Percentiles rank a stretch among this genome's conserved stretches.
Evolutionary conservation across 2,329 filamentous ascomycete genomes (phyloP).

Genomic region (Fusarium luffae): DNA sequence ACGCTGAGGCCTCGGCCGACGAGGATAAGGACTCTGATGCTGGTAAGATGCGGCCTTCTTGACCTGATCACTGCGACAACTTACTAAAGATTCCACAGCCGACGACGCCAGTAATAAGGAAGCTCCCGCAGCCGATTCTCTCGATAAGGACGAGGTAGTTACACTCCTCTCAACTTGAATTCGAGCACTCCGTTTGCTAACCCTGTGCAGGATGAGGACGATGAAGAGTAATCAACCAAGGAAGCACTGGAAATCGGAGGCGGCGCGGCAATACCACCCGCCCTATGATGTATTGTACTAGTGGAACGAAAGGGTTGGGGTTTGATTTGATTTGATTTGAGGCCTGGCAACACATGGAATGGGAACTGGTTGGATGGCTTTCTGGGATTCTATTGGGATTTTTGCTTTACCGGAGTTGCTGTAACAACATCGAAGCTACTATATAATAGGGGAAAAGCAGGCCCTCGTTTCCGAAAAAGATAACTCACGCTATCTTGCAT

Average conservation of each 20-base stretch:
- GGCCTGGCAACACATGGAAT: constrained; percentile 1
- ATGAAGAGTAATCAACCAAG: constrained; percentile 31
- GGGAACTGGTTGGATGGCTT: constrained; percentile 5
- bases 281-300: not conserved
- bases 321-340: constrained; percentile 2
- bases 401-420: constrained; percentile 29
- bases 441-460: constrained; percentile 29
- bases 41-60: not conserved
- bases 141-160: constrained; percentile 46
- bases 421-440: constrained; percentile 21
- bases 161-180: constrained; percentile 35
- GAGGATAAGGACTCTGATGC: not conserved
- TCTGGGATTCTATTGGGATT: constrained; percentile 13
- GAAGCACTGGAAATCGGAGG: not conserved
- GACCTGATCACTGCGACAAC: not conserved
- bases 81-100: constrained; percentile 23
- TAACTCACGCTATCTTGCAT: not conserved
- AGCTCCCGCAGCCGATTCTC: constrained; percentile 12
- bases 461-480: constrained; percentile 21
- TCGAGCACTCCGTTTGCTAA: constrained; percentile 46
- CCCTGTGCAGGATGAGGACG: constrained; percentile 41
- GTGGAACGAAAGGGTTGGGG: constrained; percentile 6
- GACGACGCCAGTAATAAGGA: constrained; percentile 31
- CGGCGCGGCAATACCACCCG: not conserved
- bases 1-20: constrained; percentile 24